Evolutionary conservation across 257 asterid species (phyloP).

Genomic region (Datura wrightii): DNA sequence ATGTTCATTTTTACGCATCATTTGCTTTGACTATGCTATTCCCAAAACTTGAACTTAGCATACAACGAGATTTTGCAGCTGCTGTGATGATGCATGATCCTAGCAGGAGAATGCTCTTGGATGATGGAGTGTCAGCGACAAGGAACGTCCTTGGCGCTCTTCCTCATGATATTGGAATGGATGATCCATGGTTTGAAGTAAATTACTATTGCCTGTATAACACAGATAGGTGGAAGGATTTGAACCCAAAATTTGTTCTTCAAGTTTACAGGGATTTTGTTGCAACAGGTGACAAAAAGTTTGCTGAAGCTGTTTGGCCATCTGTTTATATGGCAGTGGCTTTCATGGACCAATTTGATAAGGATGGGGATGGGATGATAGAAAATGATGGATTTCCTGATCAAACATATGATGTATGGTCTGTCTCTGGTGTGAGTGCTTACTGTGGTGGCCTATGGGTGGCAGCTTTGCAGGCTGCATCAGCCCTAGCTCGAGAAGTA

Average conservation of each 20-base stretch:
- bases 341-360: slow-evolving; percentile 96
- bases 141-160: slow-evolving; percentile 93
- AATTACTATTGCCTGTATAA: slow-evolving; percentile 78
- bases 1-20: slow-evolving; percentile 92
- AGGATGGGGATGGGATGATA: slow-evolving; percentile 98
- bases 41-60: slow-evolving; percentile 90
- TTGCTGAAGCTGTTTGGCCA: slow-evolving; percentile 93
- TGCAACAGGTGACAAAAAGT: slow-evolving; percentile 71
- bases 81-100: slow-evolving; percentile 99
- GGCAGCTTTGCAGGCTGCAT: slow-evolving; percentile 97
- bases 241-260: slow-evolving; percentile 93
- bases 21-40: slow-evolving; percentile 76
- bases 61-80: slow-evolving; percentile 93
- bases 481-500: slow-evolving; percentile 80
- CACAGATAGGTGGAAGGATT: slow-evolving; percentile 96
- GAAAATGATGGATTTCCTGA: slow-evolving; percentile 96
- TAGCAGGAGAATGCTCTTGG: slow-evolving; percentile 57
- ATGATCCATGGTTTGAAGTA: slow-evolving; percentile 95
- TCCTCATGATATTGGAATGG: slow-evolving; percentile 97
- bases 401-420: slow-evolving; percentile 97
- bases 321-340: slow-evolving; percentile 93
- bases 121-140: slow-evolving; percentile 67
- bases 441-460: slow-evolving; percentile 99
- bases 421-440: slow-evolving; percentile 92
- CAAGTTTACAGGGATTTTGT: slow-evolving; percentile 91